Conservation (phyloP, 2,329 filamentous ascomycete species). For the Scortechinia acanthostroma region DNA sequence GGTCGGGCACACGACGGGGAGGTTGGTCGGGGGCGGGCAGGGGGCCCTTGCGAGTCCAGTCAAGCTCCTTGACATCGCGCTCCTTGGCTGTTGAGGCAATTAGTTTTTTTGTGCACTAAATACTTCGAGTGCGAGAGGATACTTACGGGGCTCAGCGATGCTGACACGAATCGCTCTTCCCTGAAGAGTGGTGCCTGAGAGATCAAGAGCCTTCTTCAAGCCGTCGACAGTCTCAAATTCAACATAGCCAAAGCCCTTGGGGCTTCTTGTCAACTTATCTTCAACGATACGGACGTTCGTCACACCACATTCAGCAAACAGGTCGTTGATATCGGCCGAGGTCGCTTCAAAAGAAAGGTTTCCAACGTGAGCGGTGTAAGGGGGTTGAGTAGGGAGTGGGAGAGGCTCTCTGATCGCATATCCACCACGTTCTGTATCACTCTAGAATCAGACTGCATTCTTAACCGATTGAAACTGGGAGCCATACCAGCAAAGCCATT, state of each 20-base stretch:
- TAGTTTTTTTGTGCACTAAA: background rate
- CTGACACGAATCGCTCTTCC: background rate
- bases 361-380: slow-evolving; percentile 1
- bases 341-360: slow-evolving; percentile 2
- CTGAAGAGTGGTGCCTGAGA: background rate
- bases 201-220: background rate
- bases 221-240: slow-evolving; percentile 1
- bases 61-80: slow-evolving; percentile 1
- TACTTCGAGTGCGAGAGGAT: background rate
- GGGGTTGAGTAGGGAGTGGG: background rate
- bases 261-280: background rate
- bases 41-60: background rate
- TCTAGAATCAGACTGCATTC: no score
- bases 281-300: slow-evolving; percentile 1
- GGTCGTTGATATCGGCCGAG: background rate
- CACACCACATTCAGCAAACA: background rate
- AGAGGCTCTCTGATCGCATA: background rate
- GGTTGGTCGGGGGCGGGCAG: background rate
- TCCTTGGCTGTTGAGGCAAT: background rate
- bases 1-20: background rate
- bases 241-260: slow-evolving; percentile 1
- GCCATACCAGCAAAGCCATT: background rate
- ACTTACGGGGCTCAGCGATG: slow-evolving; percentile 1
- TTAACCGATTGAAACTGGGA: no score
- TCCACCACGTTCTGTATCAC: slow-evolving; percentile 1